A percentile compares a stretch with the other conserved stretches of the same genome.
Evolutionary conservation across 2,329 filamentous ascomycete species (phyloP).

Genomic region (Chrysoporthe puriensis): DNA sequence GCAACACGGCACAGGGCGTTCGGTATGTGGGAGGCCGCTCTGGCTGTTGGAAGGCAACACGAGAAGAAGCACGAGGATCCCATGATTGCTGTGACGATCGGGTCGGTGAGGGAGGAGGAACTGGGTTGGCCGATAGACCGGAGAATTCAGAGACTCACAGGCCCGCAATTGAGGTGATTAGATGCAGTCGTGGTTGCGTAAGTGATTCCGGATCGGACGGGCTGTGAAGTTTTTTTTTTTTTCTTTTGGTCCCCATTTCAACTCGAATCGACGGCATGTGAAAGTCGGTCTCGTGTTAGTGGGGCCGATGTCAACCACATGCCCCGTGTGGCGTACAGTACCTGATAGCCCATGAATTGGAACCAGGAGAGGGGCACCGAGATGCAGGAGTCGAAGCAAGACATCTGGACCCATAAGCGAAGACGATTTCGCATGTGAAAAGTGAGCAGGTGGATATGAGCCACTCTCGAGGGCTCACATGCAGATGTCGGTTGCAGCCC

Average conservation of each 20-base stretch:
- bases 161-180: neutral
- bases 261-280: neutral
- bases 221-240: neutral
- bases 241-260: neutral
- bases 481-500: slow-evolving; percentile 4
- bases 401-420: neutral
- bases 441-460: neutral
- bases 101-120: neutral
- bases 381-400: neutral
- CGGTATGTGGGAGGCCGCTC: neutral
- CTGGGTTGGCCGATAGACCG: neutral
- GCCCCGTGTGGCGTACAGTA: neutral
- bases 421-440: neutral
- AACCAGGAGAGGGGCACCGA: neutral
- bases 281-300: neutral
- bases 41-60: neutral
- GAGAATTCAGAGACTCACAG: neutral
- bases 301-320: neutral
- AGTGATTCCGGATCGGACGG: neutral
- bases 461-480: neutral
- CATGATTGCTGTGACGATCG: neutral
- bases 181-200: neutral
- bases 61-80: neutral
- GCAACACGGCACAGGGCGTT: neutral
- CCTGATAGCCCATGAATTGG: neutral